Conservation (phyloP, 1,284 basidiomycete species). For the Ustilago trichophora region DNA sequence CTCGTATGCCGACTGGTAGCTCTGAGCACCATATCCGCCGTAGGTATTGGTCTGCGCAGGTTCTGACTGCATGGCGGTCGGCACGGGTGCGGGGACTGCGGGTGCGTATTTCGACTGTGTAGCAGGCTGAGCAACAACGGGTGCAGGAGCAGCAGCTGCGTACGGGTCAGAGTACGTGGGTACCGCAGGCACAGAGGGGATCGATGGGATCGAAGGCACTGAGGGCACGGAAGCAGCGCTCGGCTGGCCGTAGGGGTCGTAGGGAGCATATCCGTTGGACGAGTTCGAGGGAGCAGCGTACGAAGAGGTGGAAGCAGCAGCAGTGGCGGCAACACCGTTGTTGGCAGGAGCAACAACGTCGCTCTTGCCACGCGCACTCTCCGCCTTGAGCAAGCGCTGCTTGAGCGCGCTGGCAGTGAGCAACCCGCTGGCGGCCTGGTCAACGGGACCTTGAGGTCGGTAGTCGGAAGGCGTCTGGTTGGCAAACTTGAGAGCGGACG, state of each 20-base stretch:
- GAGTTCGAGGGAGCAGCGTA: conserved; percentile 33
- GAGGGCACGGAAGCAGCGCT: conserved; percentile 10
- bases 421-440: conserved; percentile 12
- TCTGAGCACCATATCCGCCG: conserved; percentile 29
- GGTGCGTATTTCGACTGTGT: conserved; percentile 68
- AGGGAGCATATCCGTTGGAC: conserved; percentile 37
- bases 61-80: conserved; percentile 22
- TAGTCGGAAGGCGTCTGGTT: conserved; percentile 84
- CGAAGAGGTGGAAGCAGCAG: conserved; percentile 15
- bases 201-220: conserved; percentile 22
- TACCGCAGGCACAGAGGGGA: conserved; percentile 32
- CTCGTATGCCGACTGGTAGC: conserved; percentile 66
- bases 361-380: conserved; percentile 40
- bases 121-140: conserved; percentile 56
- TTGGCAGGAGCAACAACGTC: conserved; percentile 13
- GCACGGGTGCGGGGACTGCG: conserved; percentile 63
- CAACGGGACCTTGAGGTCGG: conserved; percentile 63
- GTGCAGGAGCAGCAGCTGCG: conserved; percentile 65
- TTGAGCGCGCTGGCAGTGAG: conserved; percentile 39
- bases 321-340: neutral
- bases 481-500: conserved; percentile 83
- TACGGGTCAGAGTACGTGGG: conserved; percentile 34
- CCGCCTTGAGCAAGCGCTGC: conserved; percentile 49
- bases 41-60: conserved; percentile 27
- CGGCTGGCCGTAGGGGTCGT: conserved; percentile 28